Evolutionary conservation across 2,329 filamentous ascomycete genomes (phyloP), one percentile per base, ranked within the genome.

Genomic region (Talaromyces pinophilus): DNA sequence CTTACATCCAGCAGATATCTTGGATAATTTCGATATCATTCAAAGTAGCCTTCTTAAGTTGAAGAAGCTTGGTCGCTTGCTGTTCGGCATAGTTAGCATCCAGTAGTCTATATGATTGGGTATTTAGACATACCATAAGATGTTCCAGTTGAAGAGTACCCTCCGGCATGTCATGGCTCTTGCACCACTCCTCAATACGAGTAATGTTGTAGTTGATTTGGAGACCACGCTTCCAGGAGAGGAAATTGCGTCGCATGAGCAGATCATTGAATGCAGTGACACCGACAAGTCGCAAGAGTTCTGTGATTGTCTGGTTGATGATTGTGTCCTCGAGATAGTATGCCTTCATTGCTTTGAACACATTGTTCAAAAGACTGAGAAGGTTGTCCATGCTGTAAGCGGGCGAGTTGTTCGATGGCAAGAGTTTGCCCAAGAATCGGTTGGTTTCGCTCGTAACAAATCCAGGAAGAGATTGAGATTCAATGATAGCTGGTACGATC

Each of bases 201-300:
- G 95, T 99, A 79, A 99, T 99, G 82, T 99, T 99, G 85, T 99
- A 99, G 83, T 99, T 99, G 83, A 99, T 99, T 80, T 99, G 95
- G 64, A 99, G 87, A 73, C 95, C 95, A 79, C 95, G 92, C 85
- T 99, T 99, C 95, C 95, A 99, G 0, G 93, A 97, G 66, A 99
- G 87, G 87, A 99, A 99, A 81, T 98, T 98, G 73, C 95, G 88
- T 74, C 95, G 89, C 93, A 99, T 97, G 71, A 99, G 86, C 69
- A 99, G 84, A 77, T 99, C 95, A 78, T 99, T 99, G 83, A 99
- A 99, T 3, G 95, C 95, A 1, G 95, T 99, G 44, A 99, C 95
- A 70, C 95, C 95, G 65, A 99, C 95, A 57, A 99, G 85, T 67
- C 91, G 89, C 68, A 99, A 86, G 65, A 99, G 87, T 82, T 99